These are phyloP conservation scores for Aspergillus indologenus DNA, from an alignment of 495 filamentous ascomycete genomes.

Conservation along the genomic window DNA sequence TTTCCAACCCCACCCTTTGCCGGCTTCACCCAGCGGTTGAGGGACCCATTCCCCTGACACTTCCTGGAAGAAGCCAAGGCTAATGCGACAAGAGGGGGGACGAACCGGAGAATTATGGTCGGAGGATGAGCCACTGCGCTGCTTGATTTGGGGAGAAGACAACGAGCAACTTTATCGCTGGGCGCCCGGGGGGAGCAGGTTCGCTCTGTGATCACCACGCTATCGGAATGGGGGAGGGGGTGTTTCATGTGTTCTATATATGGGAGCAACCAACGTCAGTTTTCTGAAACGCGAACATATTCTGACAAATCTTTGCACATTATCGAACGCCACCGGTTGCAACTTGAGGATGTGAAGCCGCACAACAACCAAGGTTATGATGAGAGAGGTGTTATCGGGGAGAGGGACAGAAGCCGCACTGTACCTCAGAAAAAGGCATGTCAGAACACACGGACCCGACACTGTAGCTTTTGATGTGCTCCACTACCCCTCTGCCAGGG, in stretches of 20 bases:
- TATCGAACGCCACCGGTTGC: background rate
- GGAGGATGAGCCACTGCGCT: background rate
- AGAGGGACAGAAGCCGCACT: background rate
- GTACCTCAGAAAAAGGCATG: background rate
- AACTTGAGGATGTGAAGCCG: background rate
- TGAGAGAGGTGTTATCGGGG: background rate
- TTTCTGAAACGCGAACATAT: background rate
- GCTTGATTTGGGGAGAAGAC: background rate
- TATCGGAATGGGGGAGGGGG: background rate
- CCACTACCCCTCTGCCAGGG: background rate
- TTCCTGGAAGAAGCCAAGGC: background rate
- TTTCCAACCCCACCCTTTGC: background rate
- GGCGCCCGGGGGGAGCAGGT: background rate
- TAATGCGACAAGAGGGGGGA: background rate
- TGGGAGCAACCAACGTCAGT: background rate
- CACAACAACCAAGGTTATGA: background rate
- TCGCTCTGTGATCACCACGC: background rate
- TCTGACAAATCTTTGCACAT: background rate
- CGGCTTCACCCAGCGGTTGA: background rate
- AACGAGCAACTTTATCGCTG: background rate
- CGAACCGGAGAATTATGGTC: background rate
- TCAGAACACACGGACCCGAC: background rate
- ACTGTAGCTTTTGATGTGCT: background rate
- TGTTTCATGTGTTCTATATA: conserved; percentile 2
- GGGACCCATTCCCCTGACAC: background rate